Evolutionary conservation across 2,329 filamentous ascomycete genomes (phyloP).

Genomic region (Neofusicoccum parvum): DNA sequence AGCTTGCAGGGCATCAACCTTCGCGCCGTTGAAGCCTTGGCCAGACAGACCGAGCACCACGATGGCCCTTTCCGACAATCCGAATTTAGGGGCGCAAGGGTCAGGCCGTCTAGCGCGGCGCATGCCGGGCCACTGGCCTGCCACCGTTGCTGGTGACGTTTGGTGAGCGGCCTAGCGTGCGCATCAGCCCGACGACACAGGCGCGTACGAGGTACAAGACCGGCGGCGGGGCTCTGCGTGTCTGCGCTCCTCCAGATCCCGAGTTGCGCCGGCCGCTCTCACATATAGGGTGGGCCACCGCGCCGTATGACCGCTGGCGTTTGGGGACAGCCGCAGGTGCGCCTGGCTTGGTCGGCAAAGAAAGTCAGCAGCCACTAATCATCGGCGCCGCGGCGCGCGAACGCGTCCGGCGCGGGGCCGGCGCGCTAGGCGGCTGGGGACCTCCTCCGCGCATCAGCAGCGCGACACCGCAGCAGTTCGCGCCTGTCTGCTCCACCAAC

Average conservation of each 20-base stretch:
- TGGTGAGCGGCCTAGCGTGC: background rate
- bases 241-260: too few relatives aligned
- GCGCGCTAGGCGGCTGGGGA: background rate
- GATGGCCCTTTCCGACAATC: constrained; percentile 9
- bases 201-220: background rate
- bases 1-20: constrained; percentile 12
- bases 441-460: background rate
- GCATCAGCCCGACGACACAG: constrained; percentile 6
- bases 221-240: too few relatives aligned
- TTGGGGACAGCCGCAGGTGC: constrained; percentile 4
- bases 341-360: background rate
- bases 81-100: constrained; percentile 7
- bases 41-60: background rate
- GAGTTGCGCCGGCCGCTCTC: background rate
- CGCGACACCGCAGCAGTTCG: background rate
- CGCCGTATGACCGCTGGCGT: constrained; percentile 5
- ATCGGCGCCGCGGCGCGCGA: background rate
- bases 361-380: background rate
- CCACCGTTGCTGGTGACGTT: background rate
- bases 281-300: background rate
- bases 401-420: background rate
- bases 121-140: background rate
- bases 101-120: background rate
- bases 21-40: background rate
- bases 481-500: background rate